phyloP scores from a whole-genome alignment of 495 filamentous ascomycete genomes.

The Aspergillus wentii region DNA sequence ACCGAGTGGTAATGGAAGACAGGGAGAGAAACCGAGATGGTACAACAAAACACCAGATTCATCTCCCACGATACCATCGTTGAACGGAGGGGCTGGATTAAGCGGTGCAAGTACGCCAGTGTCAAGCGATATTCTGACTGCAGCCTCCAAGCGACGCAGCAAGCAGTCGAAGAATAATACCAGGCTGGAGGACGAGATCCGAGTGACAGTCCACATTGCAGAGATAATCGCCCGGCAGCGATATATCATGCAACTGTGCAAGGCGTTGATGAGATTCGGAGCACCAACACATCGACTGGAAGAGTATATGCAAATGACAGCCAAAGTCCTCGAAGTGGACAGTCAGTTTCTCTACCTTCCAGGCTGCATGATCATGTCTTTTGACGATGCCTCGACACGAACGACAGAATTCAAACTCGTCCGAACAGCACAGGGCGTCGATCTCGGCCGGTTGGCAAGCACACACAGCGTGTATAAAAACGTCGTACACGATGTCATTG shows the following conservation, averaged over 20 bases:
- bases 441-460: conserved; percentile 76
- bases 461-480: conserved; percentile 86
- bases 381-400: conserved; percentile 80
- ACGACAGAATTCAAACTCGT: conserved; percentile 89
- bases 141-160: conserved; percentile 24
- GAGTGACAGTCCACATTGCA: conserved; percentile 80
- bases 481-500: conserved; percentile 79
- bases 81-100: conserved; percentile 13
- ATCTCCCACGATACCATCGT: conserved; percentile 22
- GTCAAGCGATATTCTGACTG: conserved; percentile 21
- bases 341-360: conserved; percentile 87
- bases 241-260: conserved; percentile 80
- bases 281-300: conserved; percentile 70
- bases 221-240: conserved; percentile 74
- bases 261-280: conserved; percentile 74
- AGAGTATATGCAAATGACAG: conserved; percentile 84
- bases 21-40: conserved; percentile 28
- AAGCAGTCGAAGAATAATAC: conserved; percentile 17
- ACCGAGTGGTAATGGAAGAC: no score
- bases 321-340: conserved; percentile 79
- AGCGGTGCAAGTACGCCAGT: conserved; percentile 29
- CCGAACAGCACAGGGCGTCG: conserved; percentile 65
- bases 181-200: conserved; percentile 53
- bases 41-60: conserved; percentile 29
- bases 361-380: conserved; percentile 89